Evolutionary conservation across 208 protist genomes (phyloP).

Genomic region (Leishmania lainsoni): DNA sequence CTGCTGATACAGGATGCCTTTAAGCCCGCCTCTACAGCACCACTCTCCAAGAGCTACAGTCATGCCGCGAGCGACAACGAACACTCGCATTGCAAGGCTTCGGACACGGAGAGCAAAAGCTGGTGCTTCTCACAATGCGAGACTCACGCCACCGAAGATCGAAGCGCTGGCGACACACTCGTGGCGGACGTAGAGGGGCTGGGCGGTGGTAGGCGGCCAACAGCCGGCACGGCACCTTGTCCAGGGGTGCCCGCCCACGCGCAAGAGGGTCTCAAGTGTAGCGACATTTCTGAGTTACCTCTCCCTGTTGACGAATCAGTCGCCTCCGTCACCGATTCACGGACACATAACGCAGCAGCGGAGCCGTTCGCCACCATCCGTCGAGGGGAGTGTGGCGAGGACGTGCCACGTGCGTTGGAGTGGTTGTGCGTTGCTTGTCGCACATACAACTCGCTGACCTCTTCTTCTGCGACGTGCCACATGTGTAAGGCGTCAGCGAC

Average conservation of each 20-base stretch:
- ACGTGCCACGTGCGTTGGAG: slow-evolving; percentile 22
- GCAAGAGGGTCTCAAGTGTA: neutral
- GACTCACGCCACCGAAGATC: neutral
- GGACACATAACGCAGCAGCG: slow-evolving; percentile 32
- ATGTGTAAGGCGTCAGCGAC: slow-evolving; percentile 45
- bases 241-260: neutral
- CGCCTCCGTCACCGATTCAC: slow-evolving; percentile 25
- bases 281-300: neutral
- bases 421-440: slow-evolving; percentile 73
- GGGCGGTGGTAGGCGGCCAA: neutral
- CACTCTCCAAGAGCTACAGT: neutral
- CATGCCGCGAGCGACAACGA: neutral
- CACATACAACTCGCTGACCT: slow-evolving; percentile 53
- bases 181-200: no score
- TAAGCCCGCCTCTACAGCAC: neutral
- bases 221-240: neutral
- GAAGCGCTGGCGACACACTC: no score
- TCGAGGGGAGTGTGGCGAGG: neutral
- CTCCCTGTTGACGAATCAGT: neutral
- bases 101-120: neutral
- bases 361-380: slow-evolving; percentile 48
- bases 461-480: slow-evolving; percentile 29
- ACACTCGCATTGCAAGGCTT: neutral
- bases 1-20: slow-evolving; percentile 9
- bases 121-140: neutral